Conservation (phyloP, 352 stramenopile species). For the Phytopythium sindhum region DNA sequence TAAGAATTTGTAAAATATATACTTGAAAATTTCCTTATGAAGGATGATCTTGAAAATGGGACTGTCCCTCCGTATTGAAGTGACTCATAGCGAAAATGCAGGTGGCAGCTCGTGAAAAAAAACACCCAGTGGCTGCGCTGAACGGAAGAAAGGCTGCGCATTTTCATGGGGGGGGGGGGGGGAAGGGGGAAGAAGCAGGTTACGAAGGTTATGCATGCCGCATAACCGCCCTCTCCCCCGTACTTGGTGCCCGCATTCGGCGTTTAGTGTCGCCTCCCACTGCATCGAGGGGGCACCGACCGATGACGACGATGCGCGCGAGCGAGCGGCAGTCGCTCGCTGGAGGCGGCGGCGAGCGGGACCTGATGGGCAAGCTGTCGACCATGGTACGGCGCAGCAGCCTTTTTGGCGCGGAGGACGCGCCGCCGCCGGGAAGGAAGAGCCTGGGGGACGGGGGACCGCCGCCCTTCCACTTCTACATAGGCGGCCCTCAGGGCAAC, state of each 20-base stretch:
- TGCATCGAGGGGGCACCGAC: neutral
- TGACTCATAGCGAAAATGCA: neutral
- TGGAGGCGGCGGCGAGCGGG: slow-evolving; percentile 15
- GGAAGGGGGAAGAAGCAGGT: too few species aligned
- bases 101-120: neutral
- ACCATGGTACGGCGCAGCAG: slow-evolving; percentile 45
- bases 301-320: neutral
- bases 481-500: slow-evolving; percentile 19
- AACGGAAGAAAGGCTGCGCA: neutral
- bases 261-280: too few species aligned
- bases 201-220: too few species aligned
- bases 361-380: slow-evolving; percentile 29
- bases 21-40: neutral
- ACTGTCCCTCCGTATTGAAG: slow-evolving; percentile 1
- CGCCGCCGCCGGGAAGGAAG: neutral
- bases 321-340: neutral
- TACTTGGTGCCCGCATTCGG: too few species aligned
- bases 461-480: slow-evolving; percentile 37
- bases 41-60: neutral
- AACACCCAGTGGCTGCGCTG: too few species aligned
- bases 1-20: neutral
- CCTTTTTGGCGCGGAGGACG: slow-evolving; percentile 19
- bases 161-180: neutral
- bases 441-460: neutral
- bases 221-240: too few species aligned